A percentile compares a stretch with the other conserved stretches of the same genome.
Evolutionary conservation across 257 asterid species (phyloP).

Genomic region (Petunia secreta): DNA sequence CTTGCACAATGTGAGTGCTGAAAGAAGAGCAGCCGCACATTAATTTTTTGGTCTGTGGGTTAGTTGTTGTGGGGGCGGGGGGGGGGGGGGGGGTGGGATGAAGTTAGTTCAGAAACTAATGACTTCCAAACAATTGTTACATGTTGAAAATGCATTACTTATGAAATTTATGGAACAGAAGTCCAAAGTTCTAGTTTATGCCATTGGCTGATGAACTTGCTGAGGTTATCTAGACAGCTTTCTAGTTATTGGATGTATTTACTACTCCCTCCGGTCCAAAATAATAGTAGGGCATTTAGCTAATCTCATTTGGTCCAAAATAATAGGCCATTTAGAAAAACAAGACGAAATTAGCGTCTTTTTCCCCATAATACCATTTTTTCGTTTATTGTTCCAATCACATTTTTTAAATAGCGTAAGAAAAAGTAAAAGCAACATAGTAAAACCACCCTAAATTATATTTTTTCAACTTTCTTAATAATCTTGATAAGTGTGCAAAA

Average conservation of each 20-base stretch:
- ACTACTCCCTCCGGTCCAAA: no score
- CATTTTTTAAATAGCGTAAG: no score
- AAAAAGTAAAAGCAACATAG: neutral
- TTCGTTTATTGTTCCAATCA: no score
- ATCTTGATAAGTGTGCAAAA: no score
- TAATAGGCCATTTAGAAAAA: no score
- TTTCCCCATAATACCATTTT: no score
- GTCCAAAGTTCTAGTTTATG: neutral
- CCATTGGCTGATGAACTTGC: conserved; percentile 9
- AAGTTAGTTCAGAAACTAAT: neutral
- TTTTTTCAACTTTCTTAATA: no score
- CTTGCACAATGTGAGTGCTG: conserved; percentile 11
- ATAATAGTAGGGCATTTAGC: no score
- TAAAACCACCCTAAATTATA: no score
- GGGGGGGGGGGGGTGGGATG: neutral
- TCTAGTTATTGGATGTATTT: neutral
- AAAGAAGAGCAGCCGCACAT: conserved; percentile 22
- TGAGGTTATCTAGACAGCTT: neutral
- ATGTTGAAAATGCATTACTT: conserved; percentile 1
- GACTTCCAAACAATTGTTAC: neutral
- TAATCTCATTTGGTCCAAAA: no score
- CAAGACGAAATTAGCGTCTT: no score
- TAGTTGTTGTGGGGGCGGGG: neutral
- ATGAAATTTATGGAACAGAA: neutral
- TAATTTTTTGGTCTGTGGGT: neutral